Conservation (phyloP, 2,329 filamentous ascomycete genomes). For the Diplodia scrobiculata region DNA sequence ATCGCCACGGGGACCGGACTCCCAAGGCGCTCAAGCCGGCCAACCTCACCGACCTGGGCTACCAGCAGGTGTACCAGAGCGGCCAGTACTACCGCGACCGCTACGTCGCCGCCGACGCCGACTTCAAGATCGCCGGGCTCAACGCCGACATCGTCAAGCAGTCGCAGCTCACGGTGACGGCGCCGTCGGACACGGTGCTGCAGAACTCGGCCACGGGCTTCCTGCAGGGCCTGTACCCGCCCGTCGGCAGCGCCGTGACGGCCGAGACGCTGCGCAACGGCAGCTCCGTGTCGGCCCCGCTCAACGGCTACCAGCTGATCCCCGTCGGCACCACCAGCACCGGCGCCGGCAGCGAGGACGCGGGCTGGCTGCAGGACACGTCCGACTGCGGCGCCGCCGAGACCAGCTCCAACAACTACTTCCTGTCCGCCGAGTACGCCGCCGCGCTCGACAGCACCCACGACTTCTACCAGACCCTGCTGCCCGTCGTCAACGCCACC, state of each 20-base stretch:
- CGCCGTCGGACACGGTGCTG: constrained; percentile 75
- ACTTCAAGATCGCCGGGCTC: constrained; percentile 66
- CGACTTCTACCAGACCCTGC: constrained; percentile 57
- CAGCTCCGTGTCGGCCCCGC: constrained; percentile 64
- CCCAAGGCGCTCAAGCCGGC: constrained; percentile 72
- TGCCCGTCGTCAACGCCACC: constrained; percentile 56
- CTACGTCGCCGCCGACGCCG: constrained; percentile 67
- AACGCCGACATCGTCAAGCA: constrained; percentile 66
- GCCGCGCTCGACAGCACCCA: constrained; percentile 52
- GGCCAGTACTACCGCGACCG: constrained; percentile 74
- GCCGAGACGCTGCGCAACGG: constrained; percentile 71
- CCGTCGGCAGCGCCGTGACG: constrained; percentile 58
- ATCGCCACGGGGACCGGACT: constrained; percentile 86
- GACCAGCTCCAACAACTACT: constrained; percentile 62
- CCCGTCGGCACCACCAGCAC: constrained; percentile 65
- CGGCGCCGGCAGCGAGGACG: constrained; percentile 60
- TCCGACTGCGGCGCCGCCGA: constrained; percentile 59
- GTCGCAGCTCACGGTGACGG: constrained; percentile 70
- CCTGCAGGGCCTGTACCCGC: constrained; percentile 84
- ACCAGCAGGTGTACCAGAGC: constrained; percentile 70
- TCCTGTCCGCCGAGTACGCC: constrained; percentile 55
- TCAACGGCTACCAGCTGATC: constrained; percentile 82
- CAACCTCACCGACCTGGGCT: constrained; percentile 76
- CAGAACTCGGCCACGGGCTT: constrained; percentile 79
- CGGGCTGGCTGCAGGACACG: constrained; percentile 61